phyloP scores from a whole-genome alignment of 768 basidiomycete genomes.

The Mycena venus region DNA sequence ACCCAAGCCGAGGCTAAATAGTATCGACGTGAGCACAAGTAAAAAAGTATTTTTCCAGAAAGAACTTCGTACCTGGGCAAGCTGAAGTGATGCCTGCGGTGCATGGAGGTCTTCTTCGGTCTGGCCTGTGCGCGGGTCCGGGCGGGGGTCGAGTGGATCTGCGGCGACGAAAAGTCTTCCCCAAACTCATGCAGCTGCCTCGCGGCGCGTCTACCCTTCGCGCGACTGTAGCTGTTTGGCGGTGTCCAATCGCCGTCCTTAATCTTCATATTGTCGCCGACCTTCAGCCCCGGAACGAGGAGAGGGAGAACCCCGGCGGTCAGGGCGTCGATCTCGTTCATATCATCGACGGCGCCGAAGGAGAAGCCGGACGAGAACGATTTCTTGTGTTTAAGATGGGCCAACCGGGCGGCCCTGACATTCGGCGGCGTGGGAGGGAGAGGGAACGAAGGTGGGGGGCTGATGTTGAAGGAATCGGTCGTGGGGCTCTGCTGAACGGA shows the following conservation, averaged over 20 bases:
- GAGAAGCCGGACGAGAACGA: slow-evolving; percentile 76
- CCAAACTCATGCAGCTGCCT: slow-evolving; percentile 59
- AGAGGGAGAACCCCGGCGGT: slow-evolving; percentile 78
- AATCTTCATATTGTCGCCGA: slow-evolving; percentile 70
- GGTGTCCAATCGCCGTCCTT: slow-evolving; percentile 59
- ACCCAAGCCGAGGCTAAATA: slow-evolving; percentile 74
- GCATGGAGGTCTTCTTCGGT: slow-evolving; percentile 61
- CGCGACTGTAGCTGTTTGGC: slow-evolving; percentile 56
- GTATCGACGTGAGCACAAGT: slow-evolving; percentile 15
- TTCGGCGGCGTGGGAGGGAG: slow-evolving; percentile 83
- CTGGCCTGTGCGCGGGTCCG: slow-evolving; percentile 45
- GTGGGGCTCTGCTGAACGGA: slow-evolving; percentile 58
- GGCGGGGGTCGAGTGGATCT: slow-evolving; percentile 75
- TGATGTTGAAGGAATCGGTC: slow-evolving; percentile 52
- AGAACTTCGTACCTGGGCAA: slow-evolving; percentile 68
- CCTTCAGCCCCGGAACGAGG: slow-evolving; percentile 74
- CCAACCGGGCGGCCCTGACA: slow-evolving; percentile 69
- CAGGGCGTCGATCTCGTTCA: slow-evolving; percentile 79
- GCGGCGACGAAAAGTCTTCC: slow-evolving; percentile 67
- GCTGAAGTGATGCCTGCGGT: slow-evolving; percentile 76
- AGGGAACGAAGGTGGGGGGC: slow-evolving; percentile 75
- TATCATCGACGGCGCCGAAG: slow-evolving; percentile 67
- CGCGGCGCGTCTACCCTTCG: slow-evolving; percentile 51
- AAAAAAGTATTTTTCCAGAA: neutral
- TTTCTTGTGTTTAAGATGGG: slow-evolving; percentile 69